phyloP scores from a whole-genome alignment of 2,329 filamentous ascomycete genomes.

The Phialocephala sp. region DNA sequence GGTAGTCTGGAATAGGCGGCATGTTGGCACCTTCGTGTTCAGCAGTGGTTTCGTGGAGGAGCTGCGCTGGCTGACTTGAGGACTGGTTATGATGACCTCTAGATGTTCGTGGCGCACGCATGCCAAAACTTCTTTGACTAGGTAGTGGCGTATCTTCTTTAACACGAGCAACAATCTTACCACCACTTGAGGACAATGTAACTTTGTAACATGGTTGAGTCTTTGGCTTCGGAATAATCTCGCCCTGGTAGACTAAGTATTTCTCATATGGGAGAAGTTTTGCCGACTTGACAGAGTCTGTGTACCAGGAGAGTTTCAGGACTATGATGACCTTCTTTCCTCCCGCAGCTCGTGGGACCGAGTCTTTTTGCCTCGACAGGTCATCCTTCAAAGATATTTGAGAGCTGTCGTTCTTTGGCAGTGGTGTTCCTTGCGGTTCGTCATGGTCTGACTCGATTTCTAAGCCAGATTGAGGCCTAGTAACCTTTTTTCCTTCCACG shows the following conservation, averaged over 20 bases:
- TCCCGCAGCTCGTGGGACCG: neutral
- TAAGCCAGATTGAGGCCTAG: constrained; percentile 41
- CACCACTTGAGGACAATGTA: neutral
- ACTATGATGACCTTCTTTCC: constrained; percentile 50
- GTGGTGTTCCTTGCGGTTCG: constrained; percentile 1
- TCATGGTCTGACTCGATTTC: constrained; percentile 44
- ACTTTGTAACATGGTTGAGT: neutral
- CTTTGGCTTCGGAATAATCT: constrained; percentile 16
- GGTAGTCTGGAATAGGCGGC: constrained; percentile 71
- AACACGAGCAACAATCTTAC: constrained; percentile 38
- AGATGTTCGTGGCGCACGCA: constrained; percentile 25
- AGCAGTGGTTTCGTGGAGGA: constrained; percentile 75
- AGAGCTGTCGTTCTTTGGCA: neutral
- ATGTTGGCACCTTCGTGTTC: constrained; percentile 71
- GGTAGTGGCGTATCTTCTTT: constrained; percentile 32
- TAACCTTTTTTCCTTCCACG: constrained; percentile 29
- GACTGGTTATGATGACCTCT: constrained; percentile 21
- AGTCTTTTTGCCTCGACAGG: neutral
- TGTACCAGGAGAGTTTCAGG: constrained; percentile 64
- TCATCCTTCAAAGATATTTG: neutral
- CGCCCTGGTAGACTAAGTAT: constrained; percentile 62
- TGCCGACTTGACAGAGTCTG: constrained; percentile 54
- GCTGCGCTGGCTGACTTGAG: constrained; percentile 45
- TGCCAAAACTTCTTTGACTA: constrained; percentile 24
- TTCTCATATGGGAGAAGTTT: constrained; percentile 53